These are phyloP conservation scores for Pythium chondricola DNA, from an alignment of 352 stramenopile species.

Conservation along the genomic window DNA sequence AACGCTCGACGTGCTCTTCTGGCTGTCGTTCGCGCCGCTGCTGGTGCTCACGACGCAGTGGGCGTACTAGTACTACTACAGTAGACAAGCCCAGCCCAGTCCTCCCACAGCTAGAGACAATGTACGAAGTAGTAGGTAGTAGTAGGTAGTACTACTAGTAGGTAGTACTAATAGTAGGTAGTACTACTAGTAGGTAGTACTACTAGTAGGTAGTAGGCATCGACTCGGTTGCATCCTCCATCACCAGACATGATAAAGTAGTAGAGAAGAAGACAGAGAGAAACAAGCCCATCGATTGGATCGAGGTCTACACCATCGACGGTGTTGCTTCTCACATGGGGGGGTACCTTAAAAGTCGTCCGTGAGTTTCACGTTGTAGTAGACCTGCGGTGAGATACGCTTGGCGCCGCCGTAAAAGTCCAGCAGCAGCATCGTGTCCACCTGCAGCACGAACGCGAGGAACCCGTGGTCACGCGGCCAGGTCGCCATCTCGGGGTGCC, in stretches of 20 bases:
- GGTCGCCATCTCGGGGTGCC: slow-evolving; percentile 60
- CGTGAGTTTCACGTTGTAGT: slow-evolving; percentile 45
- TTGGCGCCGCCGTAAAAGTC: slow-evolving; percentile 73
- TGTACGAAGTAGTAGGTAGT: too few species aligned
- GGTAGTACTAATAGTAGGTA: too few species aligned
- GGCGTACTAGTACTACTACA: slow-evolving; percentile 43
- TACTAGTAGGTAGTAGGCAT: too few species aligned
- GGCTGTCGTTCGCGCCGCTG: slow-evolving; percentile 77
- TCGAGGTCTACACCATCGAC: too few species aligned
- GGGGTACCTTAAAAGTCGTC: too few species aligned
- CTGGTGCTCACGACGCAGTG: slow-evolving; percentile 75
- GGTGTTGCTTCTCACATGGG: too few species aligned
- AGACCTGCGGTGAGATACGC: slow-evolving; percentile 51
- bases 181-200: too few species aligned
- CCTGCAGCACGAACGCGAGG: slow-evolving; percentile 39
- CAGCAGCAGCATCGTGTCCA: slow-evolving; percentile 56
- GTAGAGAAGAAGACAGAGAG: too few species aligned
- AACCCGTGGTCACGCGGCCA: slow-evolving; percentile 63
- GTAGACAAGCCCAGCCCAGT: neutral
- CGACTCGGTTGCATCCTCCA: too few species aligned
- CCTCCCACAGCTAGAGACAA: too few species aligned
- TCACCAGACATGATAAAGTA: neutral
- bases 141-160: too few species aligned
- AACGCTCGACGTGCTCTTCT: slow-evolving; percentile 82
- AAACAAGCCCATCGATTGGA: too few species aligned